Conservation (phyloP, 2,329 filamentous ascomycete genomes). For the Fusarium sp. region DNA sequence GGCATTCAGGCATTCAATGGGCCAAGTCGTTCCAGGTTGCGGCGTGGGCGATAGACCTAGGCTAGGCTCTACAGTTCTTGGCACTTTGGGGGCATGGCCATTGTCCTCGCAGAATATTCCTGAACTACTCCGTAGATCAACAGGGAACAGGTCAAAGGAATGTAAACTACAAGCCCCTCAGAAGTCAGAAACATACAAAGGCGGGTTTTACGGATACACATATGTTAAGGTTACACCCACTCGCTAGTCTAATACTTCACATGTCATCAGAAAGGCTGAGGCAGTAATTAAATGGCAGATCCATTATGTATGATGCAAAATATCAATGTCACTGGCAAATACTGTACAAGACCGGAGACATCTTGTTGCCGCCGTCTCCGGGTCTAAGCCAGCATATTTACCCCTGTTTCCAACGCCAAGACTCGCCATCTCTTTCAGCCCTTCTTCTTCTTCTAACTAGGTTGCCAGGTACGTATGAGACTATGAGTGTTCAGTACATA, state of each 20-base stretch:
- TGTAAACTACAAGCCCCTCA: not conserved
- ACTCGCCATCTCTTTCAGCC: constrained; percentile 3
- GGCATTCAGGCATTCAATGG: not conserved
- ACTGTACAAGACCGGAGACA: not conserved
- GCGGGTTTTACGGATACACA: not conserved
- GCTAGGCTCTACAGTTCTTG: constrained; percentile 2
- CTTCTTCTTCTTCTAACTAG: not conserved
- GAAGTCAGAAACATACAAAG: not conserved
- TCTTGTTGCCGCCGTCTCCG: not conserved
- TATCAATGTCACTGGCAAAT: not conserved
- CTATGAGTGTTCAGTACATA: too few species aligned
- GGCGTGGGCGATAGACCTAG: constrained; percentile 48
- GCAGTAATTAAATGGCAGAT: not conserved
- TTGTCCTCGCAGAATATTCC: not conserved
- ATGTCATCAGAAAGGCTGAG: not conserved
- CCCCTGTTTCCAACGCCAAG: constrained; percentile 12
- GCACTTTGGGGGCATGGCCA: not conserved
- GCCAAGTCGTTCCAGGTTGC: constrained; percentile 63
- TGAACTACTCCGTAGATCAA: not conserved
- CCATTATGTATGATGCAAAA: not conserved
- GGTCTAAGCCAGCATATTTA: not conserved
- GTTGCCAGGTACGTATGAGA: too few species aligned
- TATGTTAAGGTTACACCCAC: not conserved
- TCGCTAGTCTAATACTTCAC: not conserved
- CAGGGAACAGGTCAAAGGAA: not conserved